phyloP scores from a whole-genome alignment of 1,284 basidiomycete genomes.

The Erythrobasidium hasegawianum region DNA sequence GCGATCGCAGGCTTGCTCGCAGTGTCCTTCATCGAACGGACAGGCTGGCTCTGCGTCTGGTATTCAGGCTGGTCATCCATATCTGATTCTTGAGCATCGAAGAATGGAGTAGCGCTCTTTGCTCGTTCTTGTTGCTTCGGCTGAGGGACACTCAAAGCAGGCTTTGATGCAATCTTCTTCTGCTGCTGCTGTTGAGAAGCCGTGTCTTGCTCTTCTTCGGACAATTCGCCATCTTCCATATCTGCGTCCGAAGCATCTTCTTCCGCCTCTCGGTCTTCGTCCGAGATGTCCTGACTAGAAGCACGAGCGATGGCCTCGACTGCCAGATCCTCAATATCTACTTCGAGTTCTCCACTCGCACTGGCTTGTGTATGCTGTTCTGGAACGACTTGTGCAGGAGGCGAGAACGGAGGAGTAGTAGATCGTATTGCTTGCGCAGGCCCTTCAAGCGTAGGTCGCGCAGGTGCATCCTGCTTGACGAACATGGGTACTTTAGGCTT shows the following conservation, averaged over 20 bases:
- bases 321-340: constrained; percentile 28
- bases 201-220: background rate
- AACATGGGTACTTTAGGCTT: constrained; percentile 2
- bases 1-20: too few relatives aligned
- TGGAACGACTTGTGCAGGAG: background rate
- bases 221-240: constrained; percentile 1
- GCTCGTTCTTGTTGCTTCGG: background rate
- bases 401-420: constrained; percentile 32
- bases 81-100: constrained; percentile 4
- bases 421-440: constrained; percentile 4
- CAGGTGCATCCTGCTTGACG: background rate
- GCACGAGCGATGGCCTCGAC: constrained; percentile 22
- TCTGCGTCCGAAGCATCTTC: constrained; percentile 8
- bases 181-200: background rate
- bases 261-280: background rate
- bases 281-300: constrained; percentile 8
- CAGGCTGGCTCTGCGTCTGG: too few relatives aligned
- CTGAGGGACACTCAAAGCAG: background rate
- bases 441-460: background rate
- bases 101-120: constrained; percentile 2
- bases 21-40: too few relatives aligned
- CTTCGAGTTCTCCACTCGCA: background rate
- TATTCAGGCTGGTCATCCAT: background rate
- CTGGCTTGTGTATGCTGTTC: too few relatives aligned
- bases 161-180: background rate